Percentiles rank a stretch among this genome's conserved stretches.
Conservation (phyloP, 1,139 yeast genomes). For the Blastobotrys petasosporus region DNA sequence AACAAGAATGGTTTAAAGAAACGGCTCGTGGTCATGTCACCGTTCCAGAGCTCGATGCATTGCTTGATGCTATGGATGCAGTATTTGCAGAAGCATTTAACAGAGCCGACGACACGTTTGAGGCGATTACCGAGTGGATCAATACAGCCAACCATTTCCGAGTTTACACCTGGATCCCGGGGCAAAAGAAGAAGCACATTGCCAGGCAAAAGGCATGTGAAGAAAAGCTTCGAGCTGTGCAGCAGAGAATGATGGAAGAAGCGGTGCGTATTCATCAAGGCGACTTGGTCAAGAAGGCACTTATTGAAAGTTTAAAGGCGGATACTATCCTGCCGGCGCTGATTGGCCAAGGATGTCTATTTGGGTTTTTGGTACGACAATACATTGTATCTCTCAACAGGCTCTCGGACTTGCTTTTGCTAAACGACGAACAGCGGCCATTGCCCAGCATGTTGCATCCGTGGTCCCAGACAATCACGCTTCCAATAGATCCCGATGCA, state of each 20-base stretch:
- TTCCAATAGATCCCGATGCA: not conserved
- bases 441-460: constrained; percentile 16
- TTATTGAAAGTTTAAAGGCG: not conserved
- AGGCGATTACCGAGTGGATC: constrained; percentile 19
- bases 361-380: constrained; percentile 17
- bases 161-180: constrained; percentile 3
- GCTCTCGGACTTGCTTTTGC: constrained; percentile 12
- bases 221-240: not conserved
- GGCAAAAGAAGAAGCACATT: not conserved
- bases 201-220: not conserved
- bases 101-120: constrained; percentile 16
- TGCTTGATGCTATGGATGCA: constrained; percentile 15
- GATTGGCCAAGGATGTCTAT: constrained; percentile 19
- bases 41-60: constrained; percentile 20
- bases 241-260: not conserved
- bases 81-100: constrained; percentile 15
- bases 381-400: constrained; percentile 4
- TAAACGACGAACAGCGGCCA: constrained; percentile 20
- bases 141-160: constrained; percentile 21
- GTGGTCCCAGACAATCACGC: not conserved
- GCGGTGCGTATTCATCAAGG: no score
- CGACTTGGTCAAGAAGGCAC: not conserved
- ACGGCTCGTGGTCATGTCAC: constrained; percentile 9
- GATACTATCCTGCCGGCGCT: constrained; percentile 8
- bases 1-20: constrained; percentile 3